Evolutionary conservation across 1,284 basidiomycete genomes (phyloP), one percentile per base, ranked within the genome.

Genomic region (Agaricales sp.): DNA sequence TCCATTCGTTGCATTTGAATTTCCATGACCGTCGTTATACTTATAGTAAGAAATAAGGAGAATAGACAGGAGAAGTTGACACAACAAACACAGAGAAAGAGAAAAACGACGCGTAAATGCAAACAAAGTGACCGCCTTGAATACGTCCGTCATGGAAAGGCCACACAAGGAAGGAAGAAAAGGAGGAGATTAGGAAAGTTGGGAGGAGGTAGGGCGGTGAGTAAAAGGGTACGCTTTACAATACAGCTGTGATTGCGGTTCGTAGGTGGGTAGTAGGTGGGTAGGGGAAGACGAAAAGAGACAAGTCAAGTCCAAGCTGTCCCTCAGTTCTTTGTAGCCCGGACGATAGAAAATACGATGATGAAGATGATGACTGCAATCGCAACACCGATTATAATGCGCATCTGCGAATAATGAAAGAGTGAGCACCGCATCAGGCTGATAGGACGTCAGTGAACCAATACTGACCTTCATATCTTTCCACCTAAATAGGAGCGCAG

Each of bases 301-400:
- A n/a, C 30, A n/a, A 35, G 30, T 8, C 11, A n/a, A 35, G 8
- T 35, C 8, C n/a, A n/a, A n/a, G n/a, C n/a, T n/a, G n/a, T n/a
- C 19, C 16, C 48, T 57, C 61, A 73, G 47, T 79, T 67, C 54
- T 77, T 65, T 57, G 80, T 81, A 63, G 87, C 78, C 71, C 89
- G 91, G 62, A 93, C 87, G 59, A 95, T 82, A 39, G 88, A 89
- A 48, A 95, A 89, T 57, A 96, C 84, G 60, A 97, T 95, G 69
- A 97, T 91, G 63, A 94, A 73, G 58, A 96, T 80, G 64, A 97
- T 87, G 52, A 97, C 80, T 49, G 79, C 78, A 59, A 96, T 82
- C 51, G 87, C 90, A 48, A 89, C 74, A 48, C 82, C 90, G 60
- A 96, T 94, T 64, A 91, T 87, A 65, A 91, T 78, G 65, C 89